Conservation (phyloP, 2,329 filamentous ascomycete species). For the Pseudocercospora pini-densiflorae region DNA sequence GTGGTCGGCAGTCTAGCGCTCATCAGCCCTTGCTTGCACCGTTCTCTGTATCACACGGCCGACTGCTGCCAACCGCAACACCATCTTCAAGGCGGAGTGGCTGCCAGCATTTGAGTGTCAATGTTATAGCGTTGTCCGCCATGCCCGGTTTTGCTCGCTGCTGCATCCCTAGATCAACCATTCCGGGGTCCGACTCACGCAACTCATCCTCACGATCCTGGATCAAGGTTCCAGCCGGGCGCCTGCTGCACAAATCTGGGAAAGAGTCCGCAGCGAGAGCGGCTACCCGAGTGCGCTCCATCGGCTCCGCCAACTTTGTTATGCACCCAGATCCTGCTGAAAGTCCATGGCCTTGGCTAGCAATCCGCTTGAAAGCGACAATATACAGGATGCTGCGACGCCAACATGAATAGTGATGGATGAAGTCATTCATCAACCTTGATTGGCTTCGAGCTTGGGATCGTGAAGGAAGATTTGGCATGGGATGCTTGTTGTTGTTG, state of each 20-base stretch:
- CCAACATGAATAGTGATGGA: background rate
- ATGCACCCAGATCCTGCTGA: too few relatives aligned
- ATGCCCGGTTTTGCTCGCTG: background rate
- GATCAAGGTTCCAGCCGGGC: background rate
- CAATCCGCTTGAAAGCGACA: too few relatives aligned
- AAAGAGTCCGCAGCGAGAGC: background rate
- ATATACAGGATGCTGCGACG: too few relatives aligned
- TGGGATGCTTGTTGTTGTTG: slow-evolving; percentile 12
- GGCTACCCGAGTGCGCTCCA: background rate
- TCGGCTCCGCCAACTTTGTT: background rate
- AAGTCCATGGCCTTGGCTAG: too few relatives aligned
- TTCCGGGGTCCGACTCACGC: background rate
- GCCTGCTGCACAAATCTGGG: background rate
- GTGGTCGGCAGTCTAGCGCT: background rate
- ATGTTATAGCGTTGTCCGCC: background rate
- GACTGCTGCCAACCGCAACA: background rate
- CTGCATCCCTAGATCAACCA: slow-evolving; percentile 1
- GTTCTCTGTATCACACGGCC: background rate
- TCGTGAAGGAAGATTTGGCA: slow-evolving; percentile 9
- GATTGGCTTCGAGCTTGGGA: slow-evolving; percentile 17
- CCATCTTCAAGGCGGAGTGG: background rate
- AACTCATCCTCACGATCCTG: background rate
- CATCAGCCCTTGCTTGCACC: background rate
- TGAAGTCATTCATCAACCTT: slow-evolving; percentile 16
- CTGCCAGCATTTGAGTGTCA: background rate